These are phyloP conservation scores for Podaxis pistillaris DNA, from an alignment of 768 basidiomycete species.

Conservation along the genomic window DNA sequence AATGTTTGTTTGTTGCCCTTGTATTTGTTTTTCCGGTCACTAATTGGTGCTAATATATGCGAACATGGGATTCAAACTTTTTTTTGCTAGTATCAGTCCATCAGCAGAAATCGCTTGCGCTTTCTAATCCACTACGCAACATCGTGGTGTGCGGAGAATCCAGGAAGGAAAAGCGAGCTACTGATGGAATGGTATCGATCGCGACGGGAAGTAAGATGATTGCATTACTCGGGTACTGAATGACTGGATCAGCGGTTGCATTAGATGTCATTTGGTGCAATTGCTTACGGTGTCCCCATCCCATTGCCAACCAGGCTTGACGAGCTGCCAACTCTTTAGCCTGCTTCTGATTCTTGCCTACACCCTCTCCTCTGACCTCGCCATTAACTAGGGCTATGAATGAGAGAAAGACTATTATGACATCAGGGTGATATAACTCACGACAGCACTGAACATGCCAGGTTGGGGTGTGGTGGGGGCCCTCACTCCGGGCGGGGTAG, in stretches of 20 bases:
- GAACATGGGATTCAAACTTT: neutral
- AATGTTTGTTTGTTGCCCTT: neutral
- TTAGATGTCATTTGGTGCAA: neutral
- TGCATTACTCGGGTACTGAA: slow-evolving; percentile 1
- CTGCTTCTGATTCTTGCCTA: slow-evolving; percentile 59
- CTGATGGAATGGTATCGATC: neutral
- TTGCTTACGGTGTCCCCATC: slow-evolving; percentile 42
- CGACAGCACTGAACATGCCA: slow-evolving; percentile 57
- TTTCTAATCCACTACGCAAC: neutral
- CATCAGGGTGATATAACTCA: slow-evolving; percentile 28
- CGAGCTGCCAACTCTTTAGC: slow-evolving; percentile 71
- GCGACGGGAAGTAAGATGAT: neutral
- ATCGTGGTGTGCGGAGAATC: neutral
- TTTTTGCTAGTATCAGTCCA: neutral
- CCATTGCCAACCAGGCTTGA: slow-evolving; percentile 50
- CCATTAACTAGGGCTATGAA: slow-evolving; percentile 44
- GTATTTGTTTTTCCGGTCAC: neutral
- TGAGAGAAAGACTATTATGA: neutral
- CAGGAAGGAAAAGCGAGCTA: neutral
- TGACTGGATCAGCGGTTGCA: neutral
- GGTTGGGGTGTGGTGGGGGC: slow-evolving; percentile 53
- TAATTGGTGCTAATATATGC: neutral
- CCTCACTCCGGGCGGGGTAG: slow-evolving; percentile 46
- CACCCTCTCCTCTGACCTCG: slow-evolving; percentile 45
- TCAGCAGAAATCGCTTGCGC: slow-evolving; percentile 15